Base-by-base conservation (phyloP, 2,329 filamentous ascomycete genomes). In the Polychaeton citri region DNA sequence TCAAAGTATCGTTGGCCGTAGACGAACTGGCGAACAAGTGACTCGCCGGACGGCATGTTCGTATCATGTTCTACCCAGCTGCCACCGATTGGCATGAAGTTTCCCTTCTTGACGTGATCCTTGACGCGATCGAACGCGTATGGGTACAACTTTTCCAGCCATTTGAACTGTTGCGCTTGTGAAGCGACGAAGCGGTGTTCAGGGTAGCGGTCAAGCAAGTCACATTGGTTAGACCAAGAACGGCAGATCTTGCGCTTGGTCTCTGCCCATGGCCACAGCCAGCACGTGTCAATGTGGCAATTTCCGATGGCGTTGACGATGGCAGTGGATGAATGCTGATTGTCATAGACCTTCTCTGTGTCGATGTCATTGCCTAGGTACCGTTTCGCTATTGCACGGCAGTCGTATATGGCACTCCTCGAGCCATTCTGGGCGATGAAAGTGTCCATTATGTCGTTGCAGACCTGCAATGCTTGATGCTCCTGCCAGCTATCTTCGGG, bases 1-100 rank as follows among this genome's bases (percentile, higher is more conserved):
- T 98, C 81, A 48, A 94, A 98, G 64, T 88, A 93, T 28, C 90
- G 73, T 57, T 98, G 90, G 3, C 90, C 90, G 49, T 95, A 95
- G 33, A 98, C 58, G 55, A 98, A 98, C 56, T 98, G 90, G 30
- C 90, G 76, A 32, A 90, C 81, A 24, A 98, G 71, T 2, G 88
- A 93, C 61, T 98, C 90, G 33, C 90, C 90, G 50, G 86, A 88
- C 0, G 90, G 90, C 71, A 98, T 72, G 54, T 98, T 98, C 44
- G 90, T 98, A 56, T 98, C 90, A 54, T 98, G 90, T 56, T 98
- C 90, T 12, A 98, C 88, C 90, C 90, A 98, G 62, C 86, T 95
- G 36, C 90, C 90, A 44, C 90, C 90, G 48, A 98, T 88, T 10
- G 87, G 87, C 47, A 95, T 84, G 59, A 98, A 98, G 42, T 74